Conservation (phyloP, 2,329 filamentous ascomycete genomes). For the Nigrospora oryzae region DNA sequence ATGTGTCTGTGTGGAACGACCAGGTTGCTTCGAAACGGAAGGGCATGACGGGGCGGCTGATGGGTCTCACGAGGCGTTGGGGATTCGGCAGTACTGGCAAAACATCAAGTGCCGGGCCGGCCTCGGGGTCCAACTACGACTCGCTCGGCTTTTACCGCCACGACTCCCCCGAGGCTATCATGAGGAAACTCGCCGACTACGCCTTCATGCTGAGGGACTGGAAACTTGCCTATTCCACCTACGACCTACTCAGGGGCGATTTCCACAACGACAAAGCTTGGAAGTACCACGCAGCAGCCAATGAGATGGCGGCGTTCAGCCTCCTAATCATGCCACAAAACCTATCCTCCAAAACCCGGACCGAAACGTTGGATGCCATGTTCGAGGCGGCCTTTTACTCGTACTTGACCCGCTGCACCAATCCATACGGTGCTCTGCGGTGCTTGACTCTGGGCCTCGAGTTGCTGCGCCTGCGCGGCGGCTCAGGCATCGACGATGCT, state of each 20-base stretch:
- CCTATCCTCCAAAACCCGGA: constrained; percentile 64
- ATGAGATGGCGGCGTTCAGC: constrained; percentile 89
- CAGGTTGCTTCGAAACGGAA: constrained; percentile 86
- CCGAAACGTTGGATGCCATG: constrained; percentile 77
- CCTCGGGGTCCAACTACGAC: constrained; percentile 64
- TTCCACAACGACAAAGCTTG: constrained; percentile 95
- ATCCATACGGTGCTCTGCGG: constrained; percentile 72
- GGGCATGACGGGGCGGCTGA: constrained; percentile 86
- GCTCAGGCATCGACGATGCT: constrained; percentile 75
- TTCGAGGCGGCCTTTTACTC: constrained; percentile 88
- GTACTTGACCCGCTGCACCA: constrained; percentile 76
- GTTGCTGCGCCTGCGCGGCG: constrained; percentile 71
- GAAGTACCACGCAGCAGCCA: constrained; percentile 86
- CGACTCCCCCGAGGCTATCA: constrained; percentile 77
- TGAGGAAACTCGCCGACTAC: constrained; percentile 91
- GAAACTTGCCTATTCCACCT: constrained; percentile 86
- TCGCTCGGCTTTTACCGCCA: constrained; percentile 72
- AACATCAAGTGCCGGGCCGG: constrained; percentile 44
- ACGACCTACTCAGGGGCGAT: constrained; percentile 81
- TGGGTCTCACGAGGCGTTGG: constrained; percentile 88
- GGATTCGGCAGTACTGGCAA: constrained; percentile 66
- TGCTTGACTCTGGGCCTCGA: constrained; percentile 71
- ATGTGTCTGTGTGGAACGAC: constrained; percentile 90
- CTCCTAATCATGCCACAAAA: constrained; percentile 69
- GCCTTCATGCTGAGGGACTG: constrained; percentile 96